Percentiles rank a stretch among this genome's conserved stretches.
Evolutionary conservation across 2,329 filamentous ascomycete genomes (phyloP).

Genomic region (Fusarium tjaetaba): DNA sequence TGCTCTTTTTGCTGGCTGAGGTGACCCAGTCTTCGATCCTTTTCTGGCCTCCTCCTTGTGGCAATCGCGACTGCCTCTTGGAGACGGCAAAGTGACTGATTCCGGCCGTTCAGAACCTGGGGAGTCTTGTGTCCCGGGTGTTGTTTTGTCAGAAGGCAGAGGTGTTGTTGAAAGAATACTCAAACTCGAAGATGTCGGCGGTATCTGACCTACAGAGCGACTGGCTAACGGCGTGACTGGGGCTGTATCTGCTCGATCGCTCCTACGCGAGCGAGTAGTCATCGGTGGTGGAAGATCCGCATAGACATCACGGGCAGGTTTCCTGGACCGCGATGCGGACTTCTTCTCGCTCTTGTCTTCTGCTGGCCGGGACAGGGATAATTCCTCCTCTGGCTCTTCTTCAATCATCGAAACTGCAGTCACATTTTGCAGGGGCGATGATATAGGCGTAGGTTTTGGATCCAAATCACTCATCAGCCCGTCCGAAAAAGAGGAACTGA

Average conservation of each 20-base stretch:
- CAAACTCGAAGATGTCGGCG: constrained; percentile 51
- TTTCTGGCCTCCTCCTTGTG: constrained; percentile 29
- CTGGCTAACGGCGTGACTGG: constrained; percentile 38
- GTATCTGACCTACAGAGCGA: constrained; percentile 10
- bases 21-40: constrained; percentile 42
- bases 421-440: constrained; percentile 19
- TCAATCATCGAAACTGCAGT: constrained; percentile 19
- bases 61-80: constrained; percentile 29
- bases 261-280: constrained; percentile 40
- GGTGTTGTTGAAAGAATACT: constrained; percentile 55
- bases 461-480: constrained; percentile 16
- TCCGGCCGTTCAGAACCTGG: constrained; percentile 32
- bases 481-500: constrained; percentile 47
- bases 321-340: constrained; percentile 12
- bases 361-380: background rate
- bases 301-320: constrained; percentile 14
- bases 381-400: constrained; percentile 3
- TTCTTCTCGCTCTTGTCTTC: background rate
- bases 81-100: constrained; percentile 40
- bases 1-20: constrained; percentile 38
- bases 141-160: constrained; percentile 48
- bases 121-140: constrained; percentile 50
- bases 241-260: constrained; percentile 24
- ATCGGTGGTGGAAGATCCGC: constrained; percentile 38
- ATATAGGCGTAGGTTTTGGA: constrained; percentile 14